These are phyloP conservation scores for Gliomastix tumulicola DNA, from an alignment of 2,329 filamentous ascomycete species.

Conservation along the genomic window DNA sequence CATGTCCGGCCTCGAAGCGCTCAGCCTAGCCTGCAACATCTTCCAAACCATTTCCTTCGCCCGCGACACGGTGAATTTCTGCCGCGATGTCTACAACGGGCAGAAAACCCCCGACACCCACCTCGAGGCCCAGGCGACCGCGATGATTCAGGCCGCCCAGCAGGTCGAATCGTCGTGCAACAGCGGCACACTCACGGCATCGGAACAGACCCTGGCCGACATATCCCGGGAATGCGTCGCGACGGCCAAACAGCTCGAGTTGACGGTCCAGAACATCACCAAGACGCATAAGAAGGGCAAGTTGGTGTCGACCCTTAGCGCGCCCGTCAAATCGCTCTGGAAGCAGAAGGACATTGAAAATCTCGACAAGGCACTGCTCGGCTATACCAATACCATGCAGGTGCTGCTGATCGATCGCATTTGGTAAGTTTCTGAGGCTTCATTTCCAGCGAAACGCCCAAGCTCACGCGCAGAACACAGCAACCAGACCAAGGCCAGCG, in stretches of 20 bases:
- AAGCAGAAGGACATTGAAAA: neutral
- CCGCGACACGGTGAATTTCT: slow-evolving; percentile 8
- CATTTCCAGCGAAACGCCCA: neutral
- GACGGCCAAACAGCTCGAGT: neutral
- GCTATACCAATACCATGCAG: neutral
- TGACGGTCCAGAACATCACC: neutral
- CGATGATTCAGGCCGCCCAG: neutral
- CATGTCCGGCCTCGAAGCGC: slow-evolving; percentile 11
- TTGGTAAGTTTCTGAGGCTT: neutral
- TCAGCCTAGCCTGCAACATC: slow-evolving; percentile 15
- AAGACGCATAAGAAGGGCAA: neutral
- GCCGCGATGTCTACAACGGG: slow-evolving; percentile 23
- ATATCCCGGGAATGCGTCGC: neutral
- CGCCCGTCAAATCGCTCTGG: neutral
- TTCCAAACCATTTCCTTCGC: slow-evolving; percentile 13
- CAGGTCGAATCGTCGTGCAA: neutral
- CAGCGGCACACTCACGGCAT: too few relatives aligned
- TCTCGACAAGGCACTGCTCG: neutral
- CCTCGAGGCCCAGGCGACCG: neutral
- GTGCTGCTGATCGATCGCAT: neutral
- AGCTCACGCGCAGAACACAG: too few relatives aligned
- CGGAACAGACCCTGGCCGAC: neutral
- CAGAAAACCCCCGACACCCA: slow-evolving; percentile 46
- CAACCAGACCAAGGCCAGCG: neutral
- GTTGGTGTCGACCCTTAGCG: neutral